Evolutionary conservation across 345 rosid species (phyloP).

Genomic region (Trapa incisa): DNA sequence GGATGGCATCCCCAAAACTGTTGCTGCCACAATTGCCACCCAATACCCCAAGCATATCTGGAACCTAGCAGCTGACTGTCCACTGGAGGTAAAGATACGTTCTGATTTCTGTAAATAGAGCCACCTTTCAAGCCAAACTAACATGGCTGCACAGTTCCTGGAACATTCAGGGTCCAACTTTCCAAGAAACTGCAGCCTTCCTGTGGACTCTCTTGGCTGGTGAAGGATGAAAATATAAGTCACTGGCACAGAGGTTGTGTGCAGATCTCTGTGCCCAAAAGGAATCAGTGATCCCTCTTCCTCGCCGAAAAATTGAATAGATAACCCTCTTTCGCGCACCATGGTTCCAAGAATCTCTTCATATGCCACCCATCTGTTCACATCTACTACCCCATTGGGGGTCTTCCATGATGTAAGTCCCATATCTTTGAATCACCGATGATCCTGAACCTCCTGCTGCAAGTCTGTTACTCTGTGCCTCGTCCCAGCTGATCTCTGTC

Average conservation of each 20-base stretch:
- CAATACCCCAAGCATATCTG: not conserved
- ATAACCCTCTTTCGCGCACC: conserved; percentile 47
- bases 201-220: too few species aligned
- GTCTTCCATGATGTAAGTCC: conserved; percentile 30
- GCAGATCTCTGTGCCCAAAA: not conserved
- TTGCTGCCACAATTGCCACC: not conserved
- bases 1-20: not conserved
- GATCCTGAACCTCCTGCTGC: conserved; percentile 28
- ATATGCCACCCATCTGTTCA: conserved; percentile 17
- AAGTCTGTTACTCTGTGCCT: conserved; percentile 53
- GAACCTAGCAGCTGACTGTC: not conserved
- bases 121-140: not conserved
- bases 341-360: conserved; percentile 37
- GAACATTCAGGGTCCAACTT: not conserved
- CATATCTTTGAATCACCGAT: conserved; percentile 42
- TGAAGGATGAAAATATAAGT: not conserved
- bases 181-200: not conserved
- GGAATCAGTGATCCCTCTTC: conserved; percentile 9
- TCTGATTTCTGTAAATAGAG: not conserved
- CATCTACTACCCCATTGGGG: conserved; percentile 27
- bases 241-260: not conserved
- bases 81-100: not conserved
- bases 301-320: conserved; percentile 6
- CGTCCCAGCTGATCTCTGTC: conserved; percentile 54
- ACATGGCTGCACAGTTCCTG: not conserved